A percentile compares a stretch with the other conserved stretches of the same genome.
These are phyloP conservation scores for Microdochium paspali DNA, from an alignment of 2,329 filamentous ascomycete genomes.

Conservation along the genomic window DNA sequence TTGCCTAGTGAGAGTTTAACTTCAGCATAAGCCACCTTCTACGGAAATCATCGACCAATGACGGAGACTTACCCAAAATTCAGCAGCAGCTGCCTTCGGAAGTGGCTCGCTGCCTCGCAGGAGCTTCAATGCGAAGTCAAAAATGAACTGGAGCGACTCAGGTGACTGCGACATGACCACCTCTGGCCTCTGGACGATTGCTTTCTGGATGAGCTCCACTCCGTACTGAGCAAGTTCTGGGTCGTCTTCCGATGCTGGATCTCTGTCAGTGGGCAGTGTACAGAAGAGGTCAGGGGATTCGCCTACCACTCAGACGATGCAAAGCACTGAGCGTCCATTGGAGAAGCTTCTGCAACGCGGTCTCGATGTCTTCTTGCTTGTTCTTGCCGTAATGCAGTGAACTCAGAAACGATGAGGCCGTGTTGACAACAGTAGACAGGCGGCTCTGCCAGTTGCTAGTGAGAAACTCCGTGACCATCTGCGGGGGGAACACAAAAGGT, in stretches of 20 bases:
- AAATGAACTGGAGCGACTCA: slow-evolving; percentile 53
- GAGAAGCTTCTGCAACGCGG: slow-evolving; percentile 42
- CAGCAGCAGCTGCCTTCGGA: slow-evolving; percentile 63
- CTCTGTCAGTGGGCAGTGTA: slow-evolving; percentile 4
- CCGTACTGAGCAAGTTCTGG: slow-evolving; percentile 64
- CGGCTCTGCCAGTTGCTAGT: slow-evolving; percentile 49
- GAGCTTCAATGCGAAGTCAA: slow-evolving; percentile 62
- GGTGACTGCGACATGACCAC: slow-evolving; percentile 52
- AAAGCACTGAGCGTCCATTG: slow-evolving; percentile 56
- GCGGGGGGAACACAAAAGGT: slow-evolving; percentile 65
- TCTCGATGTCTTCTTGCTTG: slow-evolving; percentile 27
- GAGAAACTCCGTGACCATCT: slow-evolving; percentile 58
- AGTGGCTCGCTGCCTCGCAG: slow-evolving; percentile 64
- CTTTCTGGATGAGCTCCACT: slow-evolving; percentile 60
- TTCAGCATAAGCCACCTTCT: slow-evolving; percentile 4
- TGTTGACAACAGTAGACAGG: slow-evolving; percentile 60
- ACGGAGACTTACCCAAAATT: slow-evolving; percentile 57
- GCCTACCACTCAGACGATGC: slow-evolving; percentile 46
- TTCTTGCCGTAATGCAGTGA: slow-evolving; percentile 40
- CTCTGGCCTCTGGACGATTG: slow-evolving; percentile 51
- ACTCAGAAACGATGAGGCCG: slow-evolving; percentile 60
- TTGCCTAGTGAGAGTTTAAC: slow-evolving; percentile 27
- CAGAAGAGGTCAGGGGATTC: background rate
- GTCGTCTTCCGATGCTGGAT: slow-evolving; percentile 50
- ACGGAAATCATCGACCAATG: background rate